These are phyloP conservation scores for Cyclotella atomus DNA, from an alignment of 108 stramenopile genomes.

Conservation along the genomic window DNA sequence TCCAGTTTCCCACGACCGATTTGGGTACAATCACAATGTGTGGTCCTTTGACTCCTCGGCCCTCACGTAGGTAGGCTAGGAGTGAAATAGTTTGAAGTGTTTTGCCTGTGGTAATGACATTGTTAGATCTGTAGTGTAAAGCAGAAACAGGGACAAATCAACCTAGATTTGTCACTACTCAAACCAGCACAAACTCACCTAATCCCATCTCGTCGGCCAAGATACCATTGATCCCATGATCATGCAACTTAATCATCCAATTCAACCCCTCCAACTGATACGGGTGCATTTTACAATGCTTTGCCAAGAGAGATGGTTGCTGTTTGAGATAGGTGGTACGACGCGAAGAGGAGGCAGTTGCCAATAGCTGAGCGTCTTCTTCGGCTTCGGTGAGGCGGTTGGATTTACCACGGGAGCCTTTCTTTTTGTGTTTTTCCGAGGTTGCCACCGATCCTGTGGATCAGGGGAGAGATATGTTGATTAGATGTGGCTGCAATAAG, in stretches of 20 bases:
- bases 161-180: no score
- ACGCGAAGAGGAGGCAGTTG: conserved; percentile 82
- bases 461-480: no score
- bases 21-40: conserved; percentile 98
- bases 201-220: conserved; percentile 98
- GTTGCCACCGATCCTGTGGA: conserved; percentile 67
- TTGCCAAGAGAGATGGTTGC: conserved; percentile 87
- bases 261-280: conserved; percentile 99
- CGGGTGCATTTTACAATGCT: conserved; percentile 90
- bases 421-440: conserved; percentile 44
- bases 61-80: conserved; percentile 92
- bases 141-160: no score
- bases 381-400: conserved; percentile 94
- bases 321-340: conserved; percentile 83
- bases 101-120: conserved; percentile 31
- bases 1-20: conserved; percentile 95
- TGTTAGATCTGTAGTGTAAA: background rate
- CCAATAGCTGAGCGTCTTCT: conserved; percentile 96
- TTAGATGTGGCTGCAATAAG: no score
- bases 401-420: conserved; percentile 64
- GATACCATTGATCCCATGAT: conserved; percentile 98
- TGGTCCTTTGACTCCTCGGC: conserved; percentile 89
- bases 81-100: conserved; percentile 95
- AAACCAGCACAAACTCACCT: conserved; percentile 33
- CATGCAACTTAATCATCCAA: conserved; percentile 99